phyloP scores from a whole-genome alignment of 352 stramenopile genomes.

The Phytophthora boehmeriae region DNA sequence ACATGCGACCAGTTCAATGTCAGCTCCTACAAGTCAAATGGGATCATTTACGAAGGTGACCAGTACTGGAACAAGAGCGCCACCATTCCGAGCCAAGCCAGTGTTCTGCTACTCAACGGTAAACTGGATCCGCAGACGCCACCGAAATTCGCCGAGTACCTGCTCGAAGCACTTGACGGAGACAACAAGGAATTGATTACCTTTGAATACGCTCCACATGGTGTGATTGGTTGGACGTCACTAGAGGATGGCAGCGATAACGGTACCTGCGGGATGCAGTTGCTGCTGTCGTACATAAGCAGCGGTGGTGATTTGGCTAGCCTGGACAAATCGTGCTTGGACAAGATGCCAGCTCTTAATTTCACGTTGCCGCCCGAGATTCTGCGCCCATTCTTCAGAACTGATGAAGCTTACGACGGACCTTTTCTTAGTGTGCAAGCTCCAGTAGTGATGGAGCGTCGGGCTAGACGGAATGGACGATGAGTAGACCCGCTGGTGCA shows the following conservation, averaged over 20 bases:
- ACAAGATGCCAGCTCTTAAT: conserved; percentile 17
- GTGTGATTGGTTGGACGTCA: conserved; percentile 25
- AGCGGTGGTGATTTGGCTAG: conserved; percentile 25
- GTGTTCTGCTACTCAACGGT: no score
- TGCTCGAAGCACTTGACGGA: no score
- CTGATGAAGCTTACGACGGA: no score
- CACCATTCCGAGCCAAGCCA: conserved; percentile 28
- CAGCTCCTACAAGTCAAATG: conserved; percentile 2
- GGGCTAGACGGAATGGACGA: no score
- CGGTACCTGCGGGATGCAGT: conserved; percentile 36
- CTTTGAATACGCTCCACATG: conserved; percentile 40
- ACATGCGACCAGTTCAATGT: conserved; percentile 17
- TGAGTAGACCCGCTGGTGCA: no score
- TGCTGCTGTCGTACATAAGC: conserved; percentile 39
- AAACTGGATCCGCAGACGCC: no score
- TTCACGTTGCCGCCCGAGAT: no score
- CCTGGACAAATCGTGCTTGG: conserved; percentile 42
- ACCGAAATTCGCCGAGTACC: no score
- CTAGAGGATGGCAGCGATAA: conserved; percentile 14
- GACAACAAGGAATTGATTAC: no score
- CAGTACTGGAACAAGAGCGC: conserved; percentile 48
- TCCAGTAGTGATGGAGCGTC: no score
- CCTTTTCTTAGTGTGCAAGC: no score
- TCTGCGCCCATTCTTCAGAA: no score
- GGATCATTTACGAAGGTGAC: conserved; percentile 42